A percentile compares a stretch with the other conserved stretches of the same genome.
These are phyloP conservation scores for Saksenaea vasiformis DNA, from an alignment of 371 early-diverging fungal genomes.

Conservation along the genomic window DNA sequence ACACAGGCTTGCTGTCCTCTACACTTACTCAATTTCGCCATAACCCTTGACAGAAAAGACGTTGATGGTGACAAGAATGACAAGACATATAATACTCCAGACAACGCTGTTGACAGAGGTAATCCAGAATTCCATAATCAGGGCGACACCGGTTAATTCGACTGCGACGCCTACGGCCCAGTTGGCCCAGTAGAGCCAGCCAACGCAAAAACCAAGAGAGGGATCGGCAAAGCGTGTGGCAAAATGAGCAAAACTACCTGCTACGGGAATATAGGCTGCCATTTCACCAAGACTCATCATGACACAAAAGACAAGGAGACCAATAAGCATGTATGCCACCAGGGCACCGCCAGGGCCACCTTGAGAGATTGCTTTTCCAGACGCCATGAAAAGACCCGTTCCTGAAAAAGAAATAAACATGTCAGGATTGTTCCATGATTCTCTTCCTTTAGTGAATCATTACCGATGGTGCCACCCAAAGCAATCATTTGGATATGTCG, in stretches of 20 bases:
- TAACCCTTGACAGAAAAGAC: conserved; percentile 63
- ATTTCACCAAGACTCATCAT: conserved; percentile 83
- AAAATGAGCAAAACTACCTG: conserved; percentile 79
- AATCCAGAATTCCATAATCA: conserved; percentile 79
- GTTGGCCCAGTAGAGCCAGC: conserved; percentile 77
- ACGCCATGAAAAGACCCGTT: conserved; percentile 86
- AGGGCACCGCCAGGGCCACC: conserved; percentile 79
- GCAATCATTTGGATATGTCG: conserved; percentile 67
- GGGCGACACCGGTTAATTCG: conserved; percentile 75
- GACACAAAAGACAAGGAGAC: conserved; percentile 76
- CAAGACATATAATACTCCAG: conserved; percentile 58
- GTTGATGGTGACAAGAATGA: conserved; percentile 58
- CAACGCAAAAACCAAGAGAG: conserved; percentile 73
- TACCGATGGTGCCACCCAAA: conserved; percentile 65
- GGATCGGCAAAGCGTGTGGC: conserved; percentile 80
- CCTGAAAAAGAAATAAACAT: conserved; percentile 27
- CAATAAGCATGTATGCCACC: conserved; percentile 66
- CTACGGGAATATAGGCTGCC: conserved; percentile 78
- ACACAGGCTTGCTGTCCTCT: no score
- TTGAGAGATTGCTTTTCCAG: conserved; percentile 70
- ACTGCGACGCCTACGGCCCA: conserved; percentile 80
- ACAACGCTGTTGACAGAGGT: conserved; percentile 52
- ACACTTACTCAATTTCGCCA: conserved; percentile 53
- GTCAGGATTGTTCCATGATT: no score
- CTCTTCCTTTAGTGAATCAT: no score